A percentile compares a stretch with the other conserved stretches of the same genome.
Conservation (phyloP, 257 asterid genomes). For the Fraxinus anomala region DNA sequence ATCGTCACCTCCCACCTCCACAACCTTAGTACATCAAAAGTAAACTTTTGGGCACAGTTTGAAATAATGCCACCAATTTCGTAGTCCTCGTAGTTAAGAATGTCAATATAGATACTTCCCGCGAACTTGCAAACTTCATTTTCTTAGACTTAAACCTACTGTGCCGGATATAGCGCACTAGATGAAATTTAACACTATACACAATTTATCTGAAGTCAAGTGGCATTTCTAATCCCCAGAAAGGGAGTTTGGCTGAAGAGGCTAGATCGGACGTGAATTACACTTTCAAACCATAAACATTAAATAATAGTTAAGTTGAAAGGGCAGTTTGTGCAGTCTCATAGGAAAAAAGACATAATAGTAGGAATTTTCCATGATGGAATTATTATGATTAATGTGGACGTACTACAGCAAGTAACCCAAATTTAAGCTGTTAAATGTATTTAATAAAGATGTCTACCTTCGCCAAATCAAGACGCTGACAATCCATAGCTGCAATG, state of each 20-base stretch:
- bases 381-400: conserved; percentile 11
- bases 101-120: background rate
- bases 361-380: background rate
- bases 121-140: background rate
- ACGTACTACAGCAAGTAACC: background rate
- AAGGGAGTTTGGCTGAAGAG: background rate
- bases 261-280: background rate
- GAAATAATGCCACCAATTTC: background rate
- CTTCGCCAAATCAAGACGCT: conserved; percentile 88
- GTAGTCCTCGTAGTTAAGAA: background rate
- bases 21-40: background rate
- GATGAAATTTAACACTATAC: background rate
- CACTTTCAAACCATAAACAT: background rate
- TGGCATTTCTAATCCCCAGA: background rate
- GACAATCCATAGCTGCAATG: conserved; percentile 97
- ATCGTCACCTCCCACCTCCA: background rate
- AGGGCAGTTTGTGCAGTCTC: background rate
- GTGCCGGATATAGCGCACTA: background rate
- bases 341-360: background rate
- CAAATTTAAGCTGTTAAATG: conserved; percentile 2
- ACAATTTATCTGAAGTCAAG: background rate
- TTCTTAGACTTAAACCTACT: background rate
- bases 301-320: background rate
- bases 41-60: background rate
- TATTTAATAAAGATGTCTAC: conserved; percentile 34